Conservation (phyloP, 2,329 filamentous ascomycete species). For the Colletotrichum sp. region DNA sequence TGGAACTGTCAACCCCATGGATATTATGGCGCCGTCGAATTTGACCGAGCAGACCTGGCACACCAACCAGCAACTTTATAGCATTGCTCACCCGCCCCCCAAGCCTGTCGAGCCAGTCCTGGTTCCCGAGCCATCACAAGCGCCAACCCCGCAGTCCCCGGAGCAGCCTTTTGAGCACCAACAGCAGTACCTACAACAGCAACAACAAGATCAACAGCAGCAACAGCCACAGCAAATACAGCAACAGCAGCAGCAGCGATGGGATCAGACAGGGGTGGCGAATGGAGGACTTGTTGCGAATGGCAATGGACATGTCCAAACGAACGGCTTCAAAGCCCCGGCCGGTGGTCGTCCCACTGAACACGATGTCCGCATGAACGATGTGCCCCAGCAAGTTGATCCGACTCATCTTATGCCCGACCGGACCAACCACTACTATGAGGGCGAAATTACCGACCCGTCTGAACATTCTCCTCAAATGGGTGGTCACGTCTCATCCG, state of each 20-base stretch:
- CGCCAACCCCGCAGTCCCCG: constrained; percentile 25
- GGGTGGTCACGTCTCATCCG: constrained; percentile 42
- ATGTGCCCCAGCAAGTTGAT: background rate
- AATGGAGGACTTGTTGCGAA: background rate
- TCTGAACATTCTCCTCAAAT: constrained; percentile 49
- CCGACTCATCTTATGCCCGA: constrained; percentile 11
- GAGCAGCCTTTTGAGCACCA: constrained; percentile 6
- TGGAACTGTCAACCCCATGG: constrained; percentile 59
- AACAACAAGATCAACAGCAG: background rate
- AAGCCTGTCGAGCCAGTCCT: background rate
- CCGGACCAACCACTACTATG: constrained; percentile 13
- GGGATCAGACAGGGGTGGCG: background rate
- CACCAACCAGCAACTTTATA: constrained; percentile 38
- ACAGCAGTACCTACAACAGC: background rate
- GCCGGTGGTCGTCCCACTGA: background rate
- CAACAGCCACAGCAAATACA: constrained; percentile 2
- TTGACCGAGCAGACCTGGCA: constrained; percentile 36
- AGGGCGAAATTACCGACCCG: constrained; percentile 29
- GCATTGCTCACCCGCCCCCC: constrained; percentile 30
- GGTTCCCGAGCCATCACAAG: constrained; percentile 30
- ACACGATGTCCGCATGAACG: background rate
- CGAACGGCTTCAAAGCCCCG: background rate
- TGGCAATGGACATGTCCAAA: background rate
- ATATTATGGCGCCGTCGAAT: constrained; percentile 53
- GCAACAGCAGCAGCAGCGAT: background rate